phyloP scores from a whole-genome alignment of 768 basidiomycete species.

The Asterophora lycoperdoides region DNA sequence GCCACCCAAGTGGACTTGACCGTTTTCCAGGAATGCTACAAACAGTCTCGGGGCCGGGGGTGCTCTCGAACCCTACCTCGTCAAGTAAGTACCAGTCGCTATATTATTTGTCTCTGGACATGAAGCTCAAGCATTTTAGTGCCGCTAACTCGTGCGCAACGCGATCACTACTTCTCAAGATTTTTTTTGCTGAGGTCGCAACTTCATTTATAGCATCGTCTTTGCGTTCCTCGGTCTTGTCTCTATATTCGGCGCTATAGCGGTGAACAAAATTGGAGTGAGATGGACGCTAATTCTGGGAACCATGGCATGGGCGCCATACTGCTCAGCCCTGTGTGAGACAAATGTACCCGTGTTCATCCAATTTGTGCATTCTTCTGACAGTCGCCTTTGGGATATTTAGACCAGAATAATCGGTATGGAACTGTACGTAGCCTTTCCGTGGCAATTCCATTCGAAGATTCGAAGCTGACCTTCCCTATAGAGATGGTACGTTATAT shows the following conservation, averaged over 20 bases:
- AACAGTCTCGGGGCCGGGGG: conserved; percentile 17
- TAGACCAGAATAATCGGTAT: conserved; percentile 20
- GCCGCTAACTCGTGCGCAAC: conserved; percentile 5
- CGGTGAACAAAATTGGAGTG: conserved; percentile 16
- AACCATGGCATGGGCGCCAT: conserved; percentile 13
- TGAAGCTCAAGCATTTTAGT: background rate
- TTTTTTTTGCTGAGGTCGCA: background rate
- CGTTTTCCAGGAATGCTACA: conserved; percentile 15
- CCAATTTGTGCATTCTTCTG: background rate
- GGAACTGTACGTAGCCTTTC: conserved; percentile 9
- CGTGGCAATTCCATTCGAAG: too few relatives aligned
- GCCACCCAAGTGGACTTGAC: background rate
- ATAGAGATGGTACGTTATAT: conserved; percentile 17
- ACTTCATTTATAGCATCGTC: conserved; percentile 8
- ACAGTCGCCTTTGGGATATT: background rate
- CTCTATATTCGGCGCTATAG: conserved; percentile 15
- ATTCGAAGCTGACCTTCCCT: background rate
- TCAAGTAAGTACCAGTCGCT: conserved; percentile 8
- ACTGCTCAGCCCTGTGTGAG: conserved; percentile 15
- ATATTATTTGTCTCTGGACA: background rate
- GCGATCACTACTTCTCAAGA: background rate
- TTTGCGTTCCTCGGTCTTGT: conserved; percentile 16
- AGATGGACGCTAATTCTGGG: conserved; percentile 15
- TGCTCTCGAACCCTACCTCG: conserved; percentile 16
- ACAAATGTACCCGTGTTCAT: background rate